Base-by-base conservation (phyloP, 1,139 yeast genomes). In the Yamadazyma conglobata region DNA sequence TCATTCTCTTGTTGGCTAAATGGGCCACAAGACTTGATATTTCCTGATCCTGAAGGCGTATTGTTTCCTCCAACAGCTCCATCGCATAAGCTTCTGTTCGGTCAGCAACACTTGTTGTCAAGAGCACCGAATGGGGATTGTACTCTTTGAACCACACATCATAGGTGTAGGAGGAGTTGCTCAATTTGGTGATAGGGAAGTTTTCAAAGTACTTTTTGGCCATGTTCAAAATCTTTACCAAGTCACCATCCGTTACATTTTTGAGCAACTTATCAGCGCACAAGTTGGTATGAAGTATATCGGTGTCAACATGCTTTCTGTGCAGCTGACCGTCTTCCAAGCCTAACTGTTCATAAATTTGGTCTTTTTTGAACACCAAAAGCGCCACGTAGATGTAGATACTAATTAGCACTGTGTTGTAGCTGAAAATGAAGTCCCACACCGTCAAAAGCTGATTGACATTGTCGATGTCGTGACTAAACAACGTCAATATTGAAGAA, bases 401-500 rank as follows among this genome's bases (percentile, higher is more conserved):
- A 9, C 34, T 64, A 33, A 48, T 73, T 34, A 56, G 51, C 30
- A 64, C 62, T 2, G 77, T 62, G 12, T 60, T 61, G 32, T 70
- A 61, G 20, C 77, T 65, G 28, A 84, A 54, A 8, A 77, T 58
- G 38, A 67, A 74, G 50, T 83, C 93, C 76, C 88, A 82, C 4
- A 85, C 50, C 4, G 64, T 52, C 30, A 77, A 58, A 10, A 81
- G 54, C 19, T 74, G 73, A n/a, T 61, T 60, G 27, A 71, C 56
- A 28, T 67, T 62, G 13, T 60, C 52, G 19, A 83, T 48, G 42
- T 87, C 91, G 54, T 91, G 97, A 10, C 93, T 66, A 54, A 79
- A 86, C 28, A 86, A 47, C 1, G 97, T 87, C 27, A 91, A 64
- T 1, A 89, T 62, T 2, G 93, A 73, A 9, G 95, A 82, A 8